Evolutionary conservation across 1,139 yeast genomes (phyloP), one percentile per base, ranked within the genome.

Genomic region (Suhomyces terraborum): DNA sequence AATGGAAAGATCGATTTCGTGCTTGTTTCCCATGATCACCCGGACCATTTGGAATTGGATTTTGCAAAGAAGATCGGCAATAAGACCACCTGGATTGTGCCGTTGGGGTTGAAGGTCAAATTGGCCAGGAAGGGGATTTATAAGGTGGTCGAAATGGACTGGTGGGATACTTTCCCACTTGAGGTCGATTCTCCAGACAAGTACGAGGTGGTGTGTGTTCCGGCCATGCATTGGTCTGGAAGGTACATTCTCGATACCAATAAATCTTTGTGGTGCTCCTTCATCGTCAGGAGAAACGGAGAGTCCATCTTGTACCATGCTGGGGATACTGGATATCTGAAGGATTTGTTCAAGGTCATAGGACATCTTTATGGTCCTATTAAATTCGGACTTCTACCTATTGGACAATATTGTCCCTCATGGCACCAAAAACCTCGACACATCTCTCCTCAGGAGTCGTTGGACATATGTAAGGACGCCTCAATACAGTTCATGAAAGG

Each of bases 181-280:
- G 66, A 65, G 13, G 58, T 66, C 36, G 52, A 55, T n/a, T 51
- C 49, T 3, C 64, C 68, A 2, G 83, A 79, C 43, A 68, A 75
- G 17, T 88, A 85, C 68, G 91, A 87, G 51, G 69, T 91, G 23
- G 89, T 88, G 1, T 88, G 97, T 62, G 78, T 94, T 0, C 98
- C 98, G 0, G 88, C 97, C 0, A 91, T 91, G 97, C 98, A 91
- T 63, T 91, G 98, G 98, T 86, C 95, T 1, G 98, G 97, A 0
- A 64, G 96, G 32, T 77, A 78, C 35, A 63, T 91, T 21, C 58
- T 82, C 20, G 98, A 91, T 59, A 78, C 95, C 1, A 91, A 91
- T 61, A 67, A 71, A 24, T 79, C 95, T 0, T 65, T 91, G 36
- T 91, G 98, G 98, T 86, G 95, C 51, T 88, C 96, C 0, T 91